A percentile compares a stretch with the other conserved stretches of the same genome.
Evolutionary conservation across 192 early-diverging fungal species (phyloP).

Genomic region (Backusella macrospora): DNA sequence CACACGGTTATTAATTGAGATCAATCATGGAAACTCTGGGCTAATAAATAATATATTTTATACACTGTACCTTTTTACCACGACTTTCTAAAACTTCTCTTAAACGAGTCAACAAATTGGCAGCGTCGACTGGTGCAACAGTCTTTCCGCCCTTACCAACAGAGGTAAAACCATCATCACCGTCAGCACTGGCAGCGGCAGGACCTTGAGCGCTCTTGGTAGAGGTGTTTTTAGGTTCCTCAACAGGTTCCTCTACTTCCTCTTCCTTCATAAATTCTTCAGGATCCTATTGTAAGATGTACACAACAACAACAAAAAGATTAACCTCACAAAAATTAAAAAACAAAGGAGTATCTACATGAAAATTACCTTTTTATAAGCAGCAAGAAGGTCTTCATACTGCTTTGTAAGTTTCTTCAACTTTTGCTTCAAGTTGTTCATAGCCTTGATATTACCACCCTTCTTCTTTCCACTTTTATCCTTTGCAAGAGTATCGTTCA

Average conservation of each 20-base stretch:
- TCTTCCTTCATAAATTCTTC: slow-evolving; percentile 34
- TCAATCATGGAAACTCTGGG: background rate
- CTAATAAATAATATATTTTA: too few species aligned
- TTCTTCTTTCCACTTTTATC: slow-evolving; percentile 82
- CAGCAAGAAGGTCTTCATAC: slow-evolving; percentile 71
- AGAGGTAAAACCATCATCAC: slow-evolving; percentile 63
- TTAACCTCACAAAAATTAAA: slow-evolving; percentile 19
- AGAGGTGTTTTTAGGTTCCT: background rate
- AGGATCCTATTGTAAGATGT: slow-evolving; percentile 37
- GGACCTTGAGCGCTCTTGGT: slow-evolving; percentile 27
- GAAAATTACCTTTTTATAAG: slow-evolving; percentile 54
- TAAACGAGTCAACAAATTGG: slow-evolving; percentile 80
- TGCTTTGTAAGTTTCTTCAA: slow-evolving; percentile 86
- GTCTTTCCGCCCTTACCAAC: slow-evolving; percentile 72
- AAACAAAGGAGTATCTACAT: background rate
- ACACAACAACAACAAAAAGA: background rate
- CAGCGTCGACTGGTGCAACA: slow-evolving; percentile 63
- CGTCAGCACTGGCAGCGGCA: slow-evolving; percentile 8
- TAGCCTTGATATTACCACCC: slow-evolving; percentile 78
- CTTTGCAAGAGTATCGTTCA: slow-evolving; percentile 59
- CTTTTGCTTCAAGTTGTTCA: slow-evolving; percentile 93
- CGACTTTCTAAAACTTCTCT: slow-evolving; percentile 77
- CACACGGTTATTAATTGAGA: background rate
- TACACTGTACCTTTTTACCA: slow-evolving; percentile 78
- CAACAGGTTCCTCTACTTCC: slow-evolving; percentile 8